Base-by-base conservation (phyloP, 192 early-diverging fungal genomes). In the Entomortierella chlamydospora region DNA sequence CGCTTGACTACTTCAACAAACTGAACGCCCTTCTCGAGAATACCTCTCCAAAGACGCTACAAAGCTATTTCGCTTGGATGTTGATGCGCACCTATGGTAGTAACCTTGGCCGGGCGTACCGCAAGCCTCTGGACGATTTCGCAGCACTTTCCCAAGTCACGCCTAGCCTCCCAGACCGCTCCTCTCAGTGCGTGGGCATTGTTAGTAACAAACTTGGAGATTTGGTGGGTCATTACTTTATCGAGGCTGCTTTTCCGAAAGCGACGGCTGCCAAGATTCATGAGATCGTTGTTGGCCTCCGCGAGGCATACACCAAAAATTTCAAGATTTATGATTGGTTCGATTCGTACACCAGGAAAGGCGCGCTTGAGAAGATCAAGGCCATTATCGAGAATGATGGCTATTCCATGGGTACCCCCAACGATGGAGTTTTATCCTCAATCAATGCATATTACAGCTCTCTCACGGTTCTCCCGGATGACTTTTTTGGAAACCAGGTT, bases 61-160 rank as follows among this genome's bases (percentile, higher is more conserved):
- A 87, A 57, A 61, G 62, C 53, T 90, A 89, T 55, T 82, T 90
- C 56, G 60, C 69, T 5, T 90, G 89, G 89, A 82, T 69, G 28
- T n/a, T 70, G 25, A 70, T 90, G 17, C 55, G 53, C 17, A 50
- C 12, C 4, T 83, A 84, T 71, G 66, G 70, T 12, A 49, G 65
- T 20, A 70, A 69, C 26, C 68, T 87, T 45, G 66, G 64, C 18
- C 82, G 83, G 42, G 47, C 65, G 1, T 61, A 81, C 15, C 83
- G 68, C 20, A 70, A 70, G 4, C 87, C 87, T 0, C 34, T 82
- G 15, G 17, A 26, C 23, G 61, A 68, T 30, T 57, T 77, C 22
- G 10, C 13, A 49, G 47, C 13, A 63, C 61, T 49, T 2, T 81
- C 23, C 29, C 70, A 29, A 42, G n/a, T 1, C 9, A 53, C 15